Evolutionary conservation across 2,329 filamentous ascomycete genomes (phyloP), one percentile per base, ranked within the genome.

Genomic region (Aspergillus spinulosporus): DNA sequence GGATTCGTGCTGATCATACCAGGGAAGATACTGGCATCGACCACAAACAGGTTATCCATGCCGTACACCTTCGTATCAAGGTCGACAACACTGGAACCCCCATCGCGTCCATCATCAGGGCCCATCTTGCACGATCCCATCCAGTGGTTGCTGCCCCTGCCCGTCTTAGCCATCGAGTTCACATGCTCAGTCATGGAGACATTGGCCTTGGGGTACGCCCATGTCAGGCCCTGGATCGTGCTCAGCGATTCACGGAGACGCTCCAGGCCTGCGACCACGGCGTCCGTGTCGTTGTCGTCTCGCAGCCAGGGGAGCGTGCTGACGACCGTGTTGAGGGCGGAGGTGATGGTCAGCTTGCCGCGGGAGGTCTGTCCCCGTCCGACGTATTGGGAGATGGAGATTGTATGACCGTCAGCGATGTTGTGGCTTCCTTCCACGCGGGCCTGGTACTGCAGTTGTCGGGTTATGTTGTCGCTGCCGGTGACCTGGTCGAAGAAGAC

Each of bases 311-410:
- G 67, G 11, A 62, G 61, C 55, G 63, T 53, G 40, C 65, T 62
- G 29, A 66, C 52, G 32, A 69, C 59, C 2, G 66, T 69, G 21
- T 67, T 66, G 31, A 65, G 62, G 7, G 58, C 62, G 5, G 46
- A 31, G 49, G 66, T 61, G 9, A 69, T 58, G 2, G 62, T 66
- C 15, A 69, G 49, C 1, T 64, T 51, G 39, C 66, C 67, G 5
- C 63, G 60, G 0, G 66, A 69, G 31, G 64, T 66, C 34, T 64
- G 62, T 21, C 67, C 66, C 47, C 68, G 66, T 11, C 66, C 68
- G 58, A 69, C 58, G 52, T 69, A 68, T 28, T 61, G 49, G 28
- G 54, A 66, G 26, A 69, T 64, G 4, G 54, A 59, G 14, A 68
- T 50, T 2, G 60, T 57, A 2, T 64, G 50, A 29, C 54, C 56